phyloP scores from a whole-genome alignment of 352 stramenopile genomes.

The Globisporangium recalcitrans region DNA sequence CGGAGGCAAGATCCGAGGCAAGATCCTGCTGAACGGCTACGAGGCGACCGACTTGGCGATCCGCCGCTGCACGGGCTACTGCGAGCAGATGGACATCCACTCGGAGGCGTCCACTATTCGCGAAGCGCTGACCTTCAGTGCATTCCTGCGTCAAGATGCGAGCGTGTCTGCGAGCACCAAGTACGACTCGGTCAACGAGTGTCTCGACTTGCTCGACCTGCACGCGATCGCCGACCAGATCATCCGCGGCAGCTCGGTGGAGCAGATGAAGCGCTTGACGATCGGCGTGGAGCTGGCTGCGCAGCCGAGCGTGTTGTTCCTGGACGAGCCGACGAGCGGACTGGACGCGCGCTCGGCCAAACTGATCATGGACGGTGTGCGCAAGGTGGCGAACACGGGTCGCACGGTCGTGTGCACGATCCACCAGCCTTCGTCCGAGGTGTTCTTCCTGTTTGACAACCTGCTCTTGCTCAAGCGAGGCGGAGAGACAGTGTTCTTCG shows the following conservation, averaged over 20 bases:
- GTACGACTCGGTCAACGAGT: constrained; percentile 38
- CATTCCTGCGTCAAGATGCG: constrained; percentile 41
- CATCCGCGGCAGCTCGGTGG: constrained; percentile 49
- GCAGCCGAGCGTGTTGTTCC: constrained; percentile 83
- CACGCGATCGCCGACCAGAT: constrained; percentile 55
- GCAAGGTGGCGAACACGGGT: constrained; percentile 77
- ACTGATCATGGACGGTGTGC: constrained; percentile 84
- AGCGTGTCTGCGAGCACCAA: constrained; percentile 11
- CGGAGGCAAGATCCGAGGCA: constrained; percentile 53
- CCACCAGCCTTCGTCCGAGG: constrained; percentile 88
- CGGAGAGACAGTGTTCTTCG: constrained; percentile 30
- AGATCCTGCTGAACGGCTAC: constrained; percentile 81
- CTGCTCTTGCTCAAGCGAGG: constrained; percentile 57
- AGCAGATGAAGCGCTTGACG: constrained; percentile 62
- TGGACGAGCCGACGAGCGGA: constrained; percentile 88
- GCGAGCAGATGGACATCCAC: constrained; percentile 75
- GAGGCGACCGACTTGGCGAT: constrained; percentile 17
- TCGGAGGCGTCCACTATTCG: constrained; percentile 73
- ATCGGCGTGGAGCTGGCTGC: constrained; percentile 91
- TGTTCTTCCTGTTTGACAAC: constrained; percentile 89
- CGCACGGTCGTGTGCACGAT: constrained; percentile 89
- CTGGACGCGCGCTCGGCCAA: constrained; percentile 86
- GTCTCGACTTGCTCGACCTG: constrained; percentile 66
- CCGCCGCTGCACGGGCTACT: constrained; percentile 21
- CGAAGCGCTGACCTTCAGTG: constrained; percentile 80